These are phyloP conservation scores for Crithidia brevicula DNA, from an alignment of 208 protist species.

Conservation along the genomic window DNA sequence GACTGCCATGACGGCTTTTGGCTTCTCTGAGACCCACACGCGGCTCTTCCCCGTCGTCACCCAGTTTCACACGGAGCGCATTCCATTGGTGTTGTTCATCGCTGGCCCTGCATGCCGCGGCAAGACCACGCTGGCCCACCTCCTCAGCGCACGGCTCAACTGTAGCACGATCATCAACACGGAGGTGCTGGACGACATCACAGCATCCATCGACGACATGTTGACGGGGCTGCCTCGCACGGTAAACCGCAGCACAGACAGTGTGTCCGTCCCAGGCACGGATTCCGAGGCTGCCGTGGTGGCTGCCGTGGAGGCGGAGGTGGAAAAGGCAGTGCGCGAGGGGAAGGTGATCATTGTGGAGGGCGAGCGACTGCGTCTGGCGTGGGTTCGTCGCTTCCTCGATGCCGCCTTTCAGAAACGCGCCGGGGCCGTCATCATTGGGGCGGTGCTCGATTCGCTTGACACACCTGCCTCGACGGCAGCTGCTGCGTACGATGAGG, in stretches of 20 bases:
- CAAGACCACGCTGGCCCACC: conserved; percentile 56
- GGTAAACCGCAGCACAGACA: neutral
- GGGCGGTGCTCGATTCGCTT: conserved; percentile 11
- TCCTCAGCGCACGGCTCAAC: conserved; percentile 45
- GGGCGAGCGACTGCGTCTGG: conserved; percentile 43
- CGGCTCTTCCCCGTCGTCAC: conserved; percentile 50
- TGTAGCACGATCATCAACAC: conserved; percentile 61
- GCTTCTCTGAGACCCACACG: conserved; percentile 35
- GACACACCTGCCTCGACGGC: neutral
- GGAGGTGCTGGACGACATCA: conserved; percentile 49
- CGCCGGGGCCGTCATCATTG: conserved; percentile 16
- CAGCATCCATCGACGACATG: conserved; percentile 22
- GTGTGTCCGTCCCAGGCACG: neutral
- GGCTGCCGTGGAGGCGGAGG: conserved; percentile 32
- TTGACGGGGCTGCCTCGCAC: neutral
- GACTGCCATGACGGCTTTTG: conserved; percentile 31
- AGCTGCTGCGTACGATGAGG: neutral
- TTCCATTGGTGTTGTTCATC: conserved; percentile 61
- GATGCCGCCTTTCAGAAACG: conserved; percentile 16
- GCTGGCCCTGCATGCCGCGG: conserved; percentile 39
- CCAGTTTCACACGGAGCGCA: conserved; percentile 48
- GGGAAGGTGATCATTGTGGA: conserved; percentile 62
- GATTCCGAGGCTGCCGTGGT: neutral
- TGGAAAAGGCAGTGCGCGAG: conserved; percentile 48
- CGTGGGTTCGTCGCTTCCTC: conserved; percentile 35